These are phyloP conservation scores for Fraxinus sp. DNA, from an alignment of 305 asterid genomes.

Conservation along the genomic window DNA sequence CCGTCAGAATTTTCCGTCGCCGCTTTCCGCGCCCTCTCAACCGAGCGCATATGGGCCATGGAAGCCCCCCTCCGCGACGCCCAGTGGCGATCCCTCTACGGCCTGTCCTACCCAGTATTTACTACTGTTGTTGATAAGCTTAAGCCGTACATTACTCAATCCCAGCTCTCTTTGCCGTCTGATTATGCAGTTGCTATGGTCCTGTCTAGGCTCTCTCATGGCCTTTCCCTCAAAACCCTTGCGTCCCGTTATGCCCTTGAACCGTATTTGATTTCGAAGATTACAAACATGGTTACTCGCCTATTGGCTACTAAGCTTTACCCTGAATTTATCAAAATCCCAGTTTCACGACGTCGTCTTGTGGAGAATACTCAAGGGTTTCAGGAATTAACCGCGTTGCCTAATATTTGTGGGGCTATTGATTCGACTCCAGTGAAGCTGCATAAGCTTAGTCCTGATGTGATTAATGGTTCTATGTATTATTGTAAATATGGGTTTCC, in stretches of 20 bases:
- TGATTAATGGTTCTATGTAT: constrained; percentile 54
- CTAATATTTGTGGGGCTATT: constrained; percentile 89
- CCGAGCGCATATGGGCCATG: constrained; percentile 97
- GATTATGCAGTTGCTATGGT: constrained; percentile 99
- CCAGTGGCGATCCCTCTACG: constrained; percentile 94
- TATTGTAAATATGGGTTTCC: constrained; percentile 65
- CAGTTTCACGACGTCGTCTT: constrained; percentile 69
- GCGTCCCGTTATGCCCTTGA: constrained; percentile 89
- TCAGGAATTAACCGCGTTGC: constrained; percentile 69
- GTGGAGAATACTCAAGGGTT: constrained; percentile 81
- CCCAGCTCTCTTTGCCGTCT: constrained; percentile 92
- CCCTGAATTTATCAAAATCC: constrained; percentile 87
- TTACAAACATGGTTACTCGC: constrained; percentile 93
- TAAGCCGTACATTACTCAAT: constrained; percentile 86
- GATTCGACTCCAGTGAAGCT: constrained; percentile 76
- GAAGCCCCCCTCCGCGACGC: constrained; percentile 94
- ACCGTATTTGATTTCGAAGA: constrained; percentile 87
- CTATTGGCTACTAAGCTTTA: constrained; percentile 87
- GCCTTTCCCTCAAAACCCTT: constrained; percentile 68
- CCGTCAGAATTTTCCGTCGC: constrained; percentile 83
- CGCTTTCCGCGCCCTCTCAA: constrained; percentile 94
- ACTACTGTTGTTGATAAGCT: constrained; percentile 92
- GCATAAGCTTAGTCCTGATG: constrained; percentile 49
- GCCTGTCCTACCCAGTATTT: constrained; percentile 90
- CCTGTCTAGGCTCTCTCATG: constrained; percentile 79